Percentiles rank a stretch among this genome's conserved stretches.
These are phyloP conservation scores for Mycena chlorophos DNA, from an alignment of 768 basidiomycete species.

Conservation along the genomic window DNA sequence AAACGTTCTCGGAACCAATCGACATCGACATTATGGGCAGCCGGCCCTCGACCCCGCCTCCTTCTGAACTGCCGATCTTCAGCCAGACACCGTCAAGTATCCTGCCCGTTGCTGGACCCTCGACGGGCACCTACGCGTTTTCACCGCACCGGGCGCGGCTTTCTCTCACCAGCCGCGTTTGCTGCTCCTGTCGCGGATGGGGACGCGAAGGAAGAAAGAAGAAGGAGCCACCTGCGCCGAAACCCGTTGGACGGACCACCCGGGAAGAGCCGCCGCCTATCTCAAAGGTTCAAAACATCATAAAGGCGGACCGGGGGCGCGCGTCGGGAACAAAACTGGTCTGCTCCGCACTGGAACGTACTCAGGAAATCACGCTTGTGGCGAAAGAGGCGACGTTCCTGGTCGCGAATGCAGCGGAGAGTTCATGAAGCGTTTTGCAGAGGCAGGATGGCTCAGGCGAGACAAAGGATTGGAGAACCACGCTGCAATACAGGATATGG, in stretches of 20 bases:
- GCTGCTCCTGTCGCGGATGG: conserved; percentile 3
- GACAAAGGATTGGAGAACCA: conserved; percentile 70
- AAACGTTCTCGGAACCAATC: not conserved
- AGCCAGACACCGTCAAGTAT: no score
- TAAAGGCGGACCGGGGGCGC: conserved; percentile 81
- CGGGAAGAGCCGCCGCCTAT: conserved; percentile 76
- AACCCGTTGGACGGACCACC: conserved; percentile 36
- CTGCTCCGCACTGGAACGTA: not conserved
- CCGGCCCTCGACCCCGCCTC: not conserved
- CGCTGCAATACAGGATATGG: conserved; percentile 79
- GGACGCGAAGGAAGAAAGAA: conserved; percentile 31
- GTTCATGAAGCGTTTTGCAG: conserved; percentile 74
- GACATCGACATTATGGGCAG: not conserved
- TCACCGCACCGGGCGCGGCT: no score
- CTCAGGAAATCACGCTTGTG: conserved; percentile 72
- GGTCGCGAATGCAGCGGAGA: conserved; percentile 86
- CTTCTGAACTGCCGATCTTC: not conserved
- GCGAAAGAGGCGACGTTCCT: conserved; percentile 78
- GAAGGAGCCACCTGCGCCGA: conserved; percentile 29
- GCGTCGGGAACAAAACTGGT: not conserved
- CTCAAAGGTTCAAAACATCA: conserved; percentile 76
- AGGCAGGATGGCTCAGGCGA: conserved; percentile 71
- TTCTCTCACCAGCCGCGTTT: not conserved
- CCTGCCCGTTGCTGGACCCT: not conserved
- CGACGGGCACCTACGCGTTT: no score